Conservation (phyloP, 2,329 filamentous ascomycete species). For the Pseudocercospora macadamiae region DNA sequence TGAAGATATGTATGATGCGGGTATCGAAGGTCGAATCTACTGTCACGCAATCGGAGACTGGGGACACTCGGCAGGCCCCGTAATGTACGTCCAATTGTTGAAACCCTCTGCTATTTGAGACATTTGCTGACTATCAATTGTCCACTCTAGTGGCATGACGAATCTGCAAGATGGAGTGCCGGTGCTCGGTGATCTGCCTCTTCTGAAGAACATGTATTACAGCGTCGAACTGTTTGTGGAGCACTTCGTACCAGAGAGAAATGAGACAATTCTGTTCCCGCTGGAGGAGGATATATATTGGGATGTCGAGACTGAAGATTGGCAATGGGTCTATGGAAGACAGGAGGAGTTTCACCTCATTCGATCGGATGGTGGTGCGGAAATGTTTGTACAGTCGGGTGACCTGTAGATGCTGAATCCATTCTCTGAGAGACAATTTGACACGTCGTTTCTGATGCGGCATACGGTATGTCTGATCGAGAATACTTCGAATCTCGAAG, state of each 20-base stretch:
- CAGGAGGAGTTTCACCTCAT: constrained; percentile 28
- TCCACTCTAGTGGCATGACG: too few species aligned
- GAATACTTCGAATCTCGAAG: too few species aligned
- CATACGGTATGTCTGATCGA: too few species aligned
- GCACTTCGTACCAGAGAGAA: constrained; percentile 23
- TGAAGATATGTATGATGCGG: constrained; percentile 8
- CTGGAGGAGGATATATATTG: constrained; percentile 31
- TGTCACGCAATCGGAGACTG: constrained; percentile 29
- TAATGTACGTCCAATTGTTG: too few species aligned
- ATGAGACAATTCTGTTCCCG: constrained; percentile 23
- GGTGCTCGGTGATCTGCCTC: constrained; percentile 23
- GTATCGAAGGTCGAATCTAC: constrained; percentile 25
- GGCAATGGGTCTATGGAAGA: constrained; percentile 28
- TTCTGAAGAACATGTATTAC: constrained; percentile 25
- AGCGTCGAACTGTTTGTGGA: constrained; percentile 27
- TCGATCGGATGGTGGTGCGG: neutral
- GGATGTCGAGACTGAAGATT: constrained; percentile 18
- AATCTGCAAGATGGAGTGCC: constrained; percentile 26
- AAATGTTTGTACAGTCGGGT: constrained; percentile 4
- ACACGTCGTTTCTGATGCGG: too few species aligned
- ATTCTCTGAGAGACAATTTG: too few species aligned
- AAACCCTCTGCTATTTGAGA: too few species aligned
- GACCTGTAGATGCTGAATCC: neutral
- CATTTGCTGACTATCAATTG: too few species aligned
- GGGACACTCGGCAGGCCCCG: constrained; percentile 25